Percentiles rank a stretch among this genome's conserved stretches.
Evolutionary conservation across 2,329 filamentous ascomycete species (phyloP).

Genomic region (Fusarium sp.): DNA sequence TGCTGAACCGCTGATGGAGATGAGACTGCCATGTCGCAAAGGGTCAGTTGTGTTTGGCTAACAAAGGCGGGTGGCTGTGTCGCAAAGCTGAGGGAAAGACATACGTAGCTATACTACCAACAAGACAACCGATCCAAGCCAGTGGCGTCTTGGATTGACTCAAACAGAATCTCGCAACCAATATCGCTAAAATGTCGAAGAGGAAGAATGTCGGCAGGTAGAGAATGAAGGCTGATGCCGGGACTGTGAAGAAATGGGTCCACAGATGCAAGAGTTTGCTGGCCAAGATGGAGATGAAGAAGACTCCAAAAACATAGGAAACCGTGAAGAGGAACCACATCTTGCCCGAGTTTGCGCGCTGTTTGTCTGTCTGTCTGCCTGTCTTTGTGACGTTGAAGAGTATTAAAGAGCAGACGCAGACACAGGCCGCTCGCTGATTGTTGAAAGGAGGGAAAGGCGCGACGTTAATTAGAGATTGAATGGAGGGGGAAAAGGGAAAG

Average conservation of each 20-base stretch:
- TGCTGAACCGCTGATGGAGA: slow-evolving; percentile 44
- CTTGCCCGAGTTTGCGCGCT: slow-evolving; percentile 17
- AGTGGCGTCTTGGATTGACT: slow-evolving; percentile 35
- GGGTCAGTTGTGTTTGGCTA: slow-evolving; percentile 10
- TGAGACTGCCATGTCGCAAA: slow-evolving; percentile 29
- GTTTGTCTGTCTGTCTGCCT: not conserved
- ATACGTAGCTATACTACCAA: slow-evolving; percentile 44
- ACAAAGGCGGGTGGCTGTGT: not conserved
- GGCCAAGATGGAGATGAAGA: slow-evolving; percentile 43
- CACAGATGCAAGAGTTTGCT: slow-evolving; percentile 46
- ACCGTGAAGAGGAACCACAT: slow-evolving; percentile 38
- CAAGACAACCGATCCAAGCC: slow-evolving; percentile 34
- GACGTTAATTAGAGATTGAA: not conserved
- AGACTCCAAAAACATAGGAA: slow-evolving; percentile 46
- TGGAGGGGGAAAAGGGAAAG: not conserved
- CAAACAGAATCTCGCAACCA: slow-evolving; percentile 41
- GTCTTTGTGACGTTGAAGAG: not conserved
- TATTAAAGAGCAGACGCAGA: not conserved
- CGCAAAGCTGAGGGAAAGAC: slow-evolving; percentile 9
- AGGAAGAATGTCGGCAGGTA: slow-evolving; percentile 49
- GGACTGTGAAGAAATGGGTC: slow-evolving; percentile 43
- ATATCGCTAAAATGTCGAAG: slow-evolving; percentile 43
- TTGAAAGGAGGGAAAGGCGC: slow-evolving; percentile 14
- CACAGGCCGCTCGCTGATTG: slow-evolving; percentile 19
- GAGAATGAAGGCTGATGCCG: slow-evolving; percentile 44